Evolutionary conservation across 2,329 filamentous ascomycete species (phyloP), one percentile per base, ranked within the genome.

Genomic region (Capronia coronata): DNA sequence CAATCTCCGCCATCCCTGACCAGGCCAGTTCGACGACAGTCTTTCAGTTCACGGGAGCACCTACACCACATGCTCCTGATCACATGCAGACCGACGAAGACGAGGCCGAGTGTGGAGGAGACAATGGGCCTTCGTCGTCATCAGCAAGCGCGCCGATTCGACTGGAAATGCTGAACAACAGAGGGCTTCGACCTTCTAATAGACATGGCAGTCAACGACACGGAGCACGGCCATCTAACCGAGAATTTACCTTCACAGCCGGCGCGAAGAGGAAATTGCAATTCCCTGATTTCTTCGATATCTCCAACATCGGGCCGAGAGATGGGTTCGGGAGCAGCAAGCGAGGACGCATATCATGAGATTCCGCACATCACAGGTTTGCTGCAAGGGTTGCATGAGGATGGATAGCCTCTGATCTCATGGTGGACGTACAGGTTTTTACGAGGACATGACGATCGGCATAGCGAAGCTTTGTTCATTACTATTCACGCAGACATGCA

Each of bases 271-370:
- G 73, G 49, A 74, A 72, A 60, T 62, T 70, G 43, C 65, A 67
- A 14, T 68, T 74, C 40, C 67, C 67, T 2, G 73, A 75, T 39
- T 75, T 75, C 56, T 75, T 75, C 52, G 73, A 75, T 54, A 57
- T 75, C 16, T 72, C 71, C 1, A 71, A 67, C 40, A 57, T 74
- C 43, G 66, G 68, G 14, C 47, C 55, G 10, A 64, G 66, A 49
- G 73, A 75, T 57, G 62, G 64, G 32, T 65, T 65, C 52, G 62
- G 67, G 22, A 46, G 51, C 42, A 56, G 44, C 40, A 75, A 75
- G 63, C 66, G 71, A 42, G 68, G 72, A 32, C 69, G 72, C 43
- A 70, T 72, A 55, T 65, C 64, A 58, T 56, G 48, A 58, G 13
- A 38, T 9, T 25, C 19, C 21, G 29, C 29, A 32, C 3, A n/a